Percentiles rank a stretch among this genome's conserved stretches.
phyloP scores from a whole-genome alignment of 768 basidiomycete genomes.

The Suillus luteus region DNA sequence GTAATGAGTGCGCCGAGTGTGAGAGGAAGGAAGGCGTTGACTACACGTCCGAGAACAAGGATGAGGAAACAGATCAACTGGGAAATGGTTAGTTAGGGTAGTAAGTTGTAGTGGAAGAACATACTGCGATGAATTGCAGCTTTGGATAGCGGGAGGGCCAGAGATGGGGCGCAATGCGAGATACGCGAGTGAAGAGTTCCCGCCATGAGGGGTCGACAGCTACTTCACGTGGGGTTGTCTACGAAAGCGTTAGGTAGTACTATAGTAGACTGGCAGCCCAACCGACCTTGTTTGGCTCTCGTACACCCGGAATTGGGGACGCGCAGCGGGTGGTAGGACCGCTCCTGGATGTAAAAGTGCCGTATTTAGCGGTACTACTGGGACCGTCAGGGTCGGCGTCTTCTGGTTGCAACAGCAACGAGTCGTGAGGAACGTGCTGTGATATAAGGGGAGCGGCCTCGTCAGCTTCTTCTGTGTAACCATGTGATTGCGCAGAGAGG shows the following conservation, averaged over 20 bases:
- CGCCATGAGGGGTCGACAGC: conserved; percentile 68
- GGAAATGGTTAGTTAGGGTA: background rate
- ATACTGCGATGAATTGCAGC: conserved; percentile 64
- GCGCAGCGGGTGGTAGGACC: conserved; percentile 56
- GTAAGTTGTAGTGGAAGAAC: conserved; percentile 36
- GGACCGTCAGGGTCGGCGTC: conserved; percentile 30
- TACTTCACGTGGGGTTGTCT: conserved; percentile 48
- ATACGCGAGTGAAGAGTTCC: conserved; percentile 66
- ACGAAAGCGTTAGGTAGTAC: background rate
- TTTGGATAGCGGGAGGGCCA: conserved; percentile 73
- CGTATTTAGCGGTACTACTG: conserved; percentile 61
- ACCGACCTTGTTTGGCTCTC: conserved; percentile 2
- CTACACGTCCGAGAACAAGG: conserved; percentile 71
- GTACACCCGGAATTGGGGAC: conserved; percentile 38
- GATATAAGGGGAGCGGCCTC: conserved; percentile 31
- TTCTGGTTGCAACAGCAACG: conserved; percentile 57
- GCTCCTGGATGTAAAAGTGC: conserved; percentile 41
- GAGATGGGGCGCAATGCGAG: conserved; percentile 72
- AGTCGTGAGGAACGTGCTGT: conserved; percentile 33
- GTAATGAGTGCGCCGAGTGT: conserved; percentile 53
- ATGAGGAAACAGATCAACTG: conserved; percentile 70
- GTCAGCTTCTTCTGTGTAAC: conserved; percentile 17
- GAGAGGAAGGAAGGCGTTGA: conserved; percentile 73
- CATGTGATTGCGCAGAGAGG: conserved; percentile 41
- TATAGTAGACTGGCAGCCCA: background rate